Evolutionary conservation across 1,139 yeast genomes (phyloP).

Genomic region (Geotrichum restrictum): DNA sequence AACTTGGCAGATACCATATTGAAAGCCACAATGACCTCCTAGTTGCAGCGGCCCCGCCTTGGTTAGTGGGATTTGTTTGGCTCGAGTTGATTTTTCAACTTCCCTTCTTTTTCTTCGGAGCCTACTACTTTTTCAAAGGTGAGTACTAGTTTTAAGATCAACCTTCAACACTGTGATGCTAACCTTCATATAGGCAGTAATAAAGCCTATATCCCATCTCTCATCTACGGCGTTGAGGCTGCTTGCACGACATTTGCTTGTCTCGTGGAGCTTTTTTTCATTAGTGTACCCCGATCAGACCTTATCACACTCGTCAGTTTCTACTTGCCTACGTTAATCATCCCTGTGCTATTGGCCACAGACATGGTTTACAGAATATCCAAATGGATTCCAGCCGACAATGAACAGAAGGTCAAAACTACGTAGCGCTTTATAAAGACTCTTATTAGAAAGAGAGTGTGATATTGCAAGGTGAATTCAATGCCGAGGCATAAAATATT

Average conservation of each 20-base stretch:
- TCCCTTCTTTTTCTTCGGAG: constrained; percentile 63
- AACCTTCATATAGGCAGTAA: constrained; percentile 24
- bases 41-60: constrained; percentile 52
- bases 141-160: constrained; percentile 9
- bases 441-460: background rate
- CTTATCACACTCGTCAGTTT: constrained; percentile 31
- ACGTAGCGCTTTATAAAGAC: background rate
- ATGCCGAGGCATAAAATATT: background rate
- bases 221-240: constrained; percentile 77
- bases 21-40: constrained; percentile 65
- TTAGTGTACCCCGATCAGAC: constrained; percentile 28
- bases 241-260: constrained; percentile 69
- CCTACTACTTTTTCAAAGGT: constrained; percentile 32
- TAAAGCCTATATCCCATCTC: constrained; percentile 48
- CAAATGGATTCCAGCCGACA: constrained; percentile 18
- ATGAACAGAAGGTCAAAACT: constrained; percentile 3
- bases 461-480: background rate
- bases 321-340: constrained; percentile 54
- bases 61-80: constrained; percentile 69
- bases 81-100: constrained; percentile 71
- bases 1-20: constrained; percentile 56
- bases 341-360: constrained; percentile 55
- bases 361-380: constrained; percentile 43
- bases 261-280: constrained; percentile 34
- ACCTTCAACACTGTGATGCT: background rate